Evolutionary conservation across 2,329 filamentous ascomycete species (phyloP).

Genomic region (Botrytis porri): DNA sequence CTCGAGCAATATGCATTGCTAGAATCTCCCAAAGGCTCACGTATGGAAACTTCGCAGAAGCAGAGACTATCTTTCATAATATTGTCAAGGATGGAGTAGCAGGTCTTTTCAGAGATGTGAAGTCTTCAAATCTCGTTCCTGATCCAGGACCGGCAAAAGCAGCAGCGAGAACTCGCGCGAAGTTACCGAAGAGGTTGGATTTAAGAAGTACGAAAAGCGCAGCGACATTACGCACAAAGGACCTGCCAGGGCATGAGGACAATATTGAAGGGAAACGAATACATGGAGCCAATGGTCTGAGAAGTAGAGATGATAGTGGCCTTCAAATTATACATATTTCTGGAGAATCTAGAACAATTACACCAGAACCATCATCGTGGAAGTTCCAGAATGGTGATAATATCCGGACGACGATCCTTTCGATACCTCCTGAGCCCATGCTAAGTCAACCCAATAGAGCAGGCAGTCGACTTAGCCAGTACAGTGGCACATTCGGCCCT

Average conservation of each 20-base stretch:
- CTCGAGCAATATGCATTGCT: conserved; percentile 53
- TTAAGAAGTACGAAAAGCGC: conserved; percentile 8
- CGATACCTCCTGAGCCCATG: conserved; percentile 21
- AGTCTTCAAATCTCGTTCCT: background rate
- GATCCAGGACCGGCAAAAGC: background rate
- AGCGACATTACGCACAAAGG: background rate
- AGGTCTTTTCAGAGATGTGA: conserved; percentile 35
- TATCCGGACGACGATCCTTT: conserved; percentile 27
- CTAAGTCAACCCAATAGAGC: background rate
- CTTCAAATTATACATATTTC: conserved; percentile 7
- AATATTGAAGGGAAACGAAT: background rate
- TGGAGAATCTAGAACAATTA: conserved; percentile 8
- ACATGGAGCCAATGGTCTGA: background rate
- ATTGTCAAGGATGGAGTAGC: conserved; percentile 50
- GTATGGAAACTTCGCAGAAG: conserved; percentile 48
- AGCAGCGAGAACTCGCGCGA: background rate
- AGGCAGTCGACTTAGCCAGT: background rate
- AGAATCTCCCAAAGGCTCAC: conserved; percentile 53
- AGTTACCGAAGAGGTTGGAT: background rate
- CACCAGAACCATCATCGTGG: background rate
- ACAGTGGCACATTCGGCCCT: conserved; percentile 18
- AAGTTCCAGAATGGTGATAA: conserved; percentile 19
- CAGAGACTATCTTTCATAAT: conserved; percentile 50
- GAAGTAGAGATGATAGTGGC: background rate
- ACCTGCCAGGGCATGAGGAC: background rate